These are phyloP conservation scores for Clavariopsis aquatica DNA, from an alignment of 495 filamentous ascomycete genomes.

Conservation along the genomic window DNA sequence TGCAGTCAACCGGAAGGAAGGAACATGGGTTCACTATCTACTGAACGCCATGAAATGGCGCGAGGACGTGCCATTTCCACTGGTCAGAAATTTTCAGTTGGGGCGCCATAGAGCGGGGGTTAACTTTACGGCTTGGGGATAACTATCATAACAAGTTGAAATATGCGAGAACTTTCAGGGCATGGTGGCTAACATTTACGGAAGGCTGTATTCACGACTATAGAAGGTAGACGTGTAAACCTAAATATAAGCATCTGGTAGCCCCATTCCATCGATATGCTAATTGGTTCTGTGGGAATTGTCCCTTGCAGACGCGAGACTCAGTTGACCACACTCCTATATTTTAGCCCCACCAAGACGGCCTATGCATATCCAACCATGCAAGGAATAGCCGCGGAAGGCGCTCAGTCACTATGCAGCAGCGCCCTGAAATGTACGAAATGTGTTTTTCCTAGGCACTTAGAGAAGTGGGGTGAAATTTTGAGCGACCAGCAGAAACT, in stretches of 20 bases:
- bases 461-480: neutral
- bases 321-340: neutral
- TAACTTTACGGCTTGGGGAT: neutral
- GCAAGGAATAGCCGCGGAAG: neutral
- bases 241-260: constrained; percentile 17
- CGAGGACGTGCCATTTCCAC: neutral
- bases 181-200: neutral
- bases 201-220: constrained; percentile 5
- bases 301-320: constrained; percentile 19
- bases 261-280: neutral
- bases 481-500: too few relatives aligned
- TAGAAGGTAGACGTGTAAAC: neutral
- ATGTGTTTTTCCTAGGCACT: neutral
- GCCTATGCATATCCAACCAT: neutral
- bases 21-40: neutral
- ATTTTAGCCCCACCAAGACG: neutral
- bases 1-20: constrained; percentile 11
- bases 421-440: neutral
- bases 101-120: neutral
- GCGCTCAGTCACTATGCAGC: neutral
- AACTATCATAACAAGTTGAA: neutral
- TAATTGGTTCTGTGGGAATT: neutral
- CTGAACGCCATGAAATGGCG: neutral
- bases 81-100: neutral
- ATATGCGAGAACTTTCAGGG: neutral